phyloP scores from a whole-genome alignment of 2,329 filamentous ascomycete genomes.

The Diaporthe eres region DNA sequence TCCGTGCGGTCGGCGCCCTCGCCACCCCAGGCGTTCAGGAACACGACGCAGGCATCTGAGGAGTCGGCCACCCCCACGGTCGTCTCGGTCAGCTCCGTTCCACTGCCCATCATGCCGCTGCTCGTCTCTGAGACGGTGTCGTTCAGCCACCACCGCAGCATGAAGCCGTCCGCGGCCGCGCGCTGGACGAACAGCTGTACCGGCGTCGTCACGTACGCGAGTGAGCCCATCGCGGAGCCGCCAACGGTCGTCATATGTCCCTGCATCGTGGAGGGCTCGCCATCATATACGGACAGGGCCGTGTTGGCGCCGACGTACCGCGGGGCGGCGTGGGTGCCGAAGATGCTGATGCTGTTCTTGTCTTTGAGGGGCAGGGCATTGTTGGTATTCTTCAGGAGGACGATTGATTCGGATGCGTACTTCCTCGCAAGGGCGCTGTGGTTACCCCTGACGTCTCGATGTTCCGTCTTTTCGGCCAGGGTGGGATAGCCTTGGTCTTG shows the following conservation, averaged over 20 bases:
- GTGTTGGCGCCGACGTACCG: conserved; percentile 21
- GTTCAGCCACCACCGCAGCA: conserved; percentile 63
- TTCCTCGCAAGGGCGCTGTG: conserved; percentile 68
- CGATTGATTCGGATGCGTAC: conserved; percentile 71
- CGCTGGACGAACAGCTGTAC: conserved; percentile 65
- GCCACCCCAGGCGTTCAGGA: conserved; percentile 77
- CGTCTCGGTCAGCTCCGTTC: conserved; percentile 8
- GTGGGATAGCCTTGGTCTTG: conserved; percentile 62
- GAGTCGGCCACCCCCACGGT: conserved; percentile 49
- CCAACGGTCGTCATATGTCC: conserved; percentile 65
- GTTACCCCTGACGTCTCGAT: conserved; percentile 61
- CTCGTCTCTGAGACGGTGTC: conserved; percentile 55
- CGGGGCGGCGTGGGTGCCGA: conserved; percentile 53
- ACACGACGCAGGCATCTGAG: conserved; percentile 76
- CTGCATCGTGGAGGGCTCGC: neutral
- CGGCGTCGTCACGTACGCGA: conserved; percentile 68
- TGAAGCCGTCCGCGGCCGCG: conserved; percentile 54
- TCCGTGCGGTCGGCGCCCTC: conserved; percentile 77
- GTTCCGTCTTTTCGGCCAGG: conserved; percentile 66
- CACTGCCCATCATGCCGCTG: neutral
- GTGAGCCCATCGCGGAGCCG: conserved; percentile 65
- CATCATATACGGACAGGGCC: neutral
- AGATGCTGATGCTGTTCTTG: conserved; percentile 70
- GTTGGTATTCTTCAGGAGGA: conserved; percentile 74
- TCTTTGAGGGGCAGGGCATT: conserved; percentile 67